Evolutionary conservation across 345 rosid species (phyloP).

Genomic region (Aegle marmelos): DNA sequence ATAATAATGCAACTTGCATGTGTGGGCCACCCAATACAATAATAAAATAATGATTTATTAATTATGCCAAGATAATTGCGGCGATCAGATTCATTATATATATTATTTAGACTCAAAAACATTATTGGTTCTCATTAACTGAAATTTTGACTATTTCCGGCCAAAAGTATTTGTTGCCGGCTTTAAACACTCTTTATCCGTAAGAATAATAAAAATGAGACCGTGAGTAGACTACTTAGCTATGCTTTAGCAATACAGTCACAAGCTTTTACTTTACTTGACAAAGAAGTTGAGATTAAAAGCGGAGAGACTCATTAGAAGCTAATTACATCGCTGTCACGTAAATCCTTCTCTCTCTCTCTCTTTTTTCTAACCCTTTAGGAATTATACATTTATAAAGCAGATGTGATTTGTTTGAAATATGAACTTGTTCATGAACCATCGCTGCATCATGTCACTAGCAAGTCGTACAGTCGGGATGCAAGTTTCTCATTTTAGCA

Average conservation of each 20-base stretch:
- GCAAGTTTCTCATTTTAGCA: slow-evolving; percentile 22
- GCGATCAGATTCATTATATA: not conserved
- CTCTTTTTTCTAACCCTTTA: not conserved
- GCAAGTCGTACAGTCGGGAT: not conserved
- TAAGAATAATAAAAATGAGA: too few relatives aligned
- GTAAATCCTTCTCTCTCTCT: not conserved
- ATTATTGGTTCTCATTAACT: not conserved
- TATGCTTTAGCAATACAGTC: not conserved
- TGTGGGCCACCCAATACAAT: slow-evolving; percentile 1
- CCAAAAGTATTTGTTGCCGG: not conserved
- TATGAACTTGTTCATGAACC: not conserved
- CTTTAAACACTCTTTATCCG: not conserved
- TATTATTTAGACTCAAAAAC: too few relatives aligned
- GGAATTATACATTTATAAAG: not conserved
- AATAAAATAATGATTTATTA: not conserved
- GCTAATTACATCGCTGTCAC: not conserved
- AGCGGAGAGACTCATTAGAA: not conserved
- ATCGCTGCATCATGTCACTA: not conserved
- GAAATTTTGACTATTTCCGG: not conserved
- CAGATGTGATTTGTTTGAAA: not conserved
- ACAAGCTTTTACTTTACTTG: not conserved
- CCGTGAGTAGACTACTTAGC: too few relatives aligned
- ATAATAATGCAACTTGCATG: not conserved
- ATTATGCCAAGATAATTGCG: not conserved
- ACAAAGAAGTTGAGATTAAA: not conserved